Base-by-base conservation (phyloP, 139 green algal species). In the Volvox reticuliferus region DNA sequence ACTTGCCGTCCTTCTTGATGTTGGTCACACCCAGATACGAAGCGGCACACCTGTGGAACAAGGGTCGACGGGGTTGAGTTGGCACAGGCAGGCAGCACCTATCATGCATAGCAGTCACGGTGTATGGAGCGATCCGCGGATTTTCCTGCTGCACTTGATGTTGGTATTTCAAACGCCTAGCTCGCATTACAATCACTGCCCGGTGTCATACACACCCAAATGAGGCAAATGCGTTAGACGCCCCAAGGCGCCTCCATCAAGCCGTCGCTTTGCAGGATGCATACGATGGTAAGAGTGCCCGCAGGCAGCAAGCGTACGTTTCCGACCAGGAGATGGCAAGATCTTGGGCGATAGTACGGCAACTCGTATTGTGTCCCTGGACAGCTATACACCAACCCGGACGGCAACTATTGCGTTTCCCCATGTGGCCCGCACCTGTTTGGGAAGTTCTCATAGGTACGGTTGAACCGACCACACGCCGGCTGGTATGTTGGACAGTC, bases 401-500 rank as follows among this genome's bases (percentile, higher is more conserved):
- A 26, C 67, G 3, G 6, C 22, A 26, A 75, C 6, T 32, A 32
- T 28, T 26, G 22, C 67, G 67, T 28, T 28, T 28, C 22, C 28
- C 3, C 18, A 21, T 26, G 2, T 24, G 28, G 26, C 21, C 1
- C 80, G 37, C 50, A 91, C 18, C 2, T 55, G 78, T 92, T 94
- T 35, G 44, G 44, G 80, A 92, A 94, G 14, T 85, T 92, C 3
- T 87, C 6, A 75, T 32, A 28, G 22, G 67, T 28, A 28, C 67
- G 65, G 20, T 87, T 84, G 65, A 92, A 86, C 0, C 17, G 67
- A 28, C 65, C 86, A 68, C 92, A 94, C 18, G 93, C 92, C 0
- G 86, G 90, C 50, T 87, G 33, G 73, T 92, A 94, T 13, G 37
- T 37, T 21, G 44, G 24, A 12, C 24, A 79, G 73, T 35, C 16